Conservation (phyloP, 495 filamentous ascomycete genomes). For the Xylaria castorea region DNA sequence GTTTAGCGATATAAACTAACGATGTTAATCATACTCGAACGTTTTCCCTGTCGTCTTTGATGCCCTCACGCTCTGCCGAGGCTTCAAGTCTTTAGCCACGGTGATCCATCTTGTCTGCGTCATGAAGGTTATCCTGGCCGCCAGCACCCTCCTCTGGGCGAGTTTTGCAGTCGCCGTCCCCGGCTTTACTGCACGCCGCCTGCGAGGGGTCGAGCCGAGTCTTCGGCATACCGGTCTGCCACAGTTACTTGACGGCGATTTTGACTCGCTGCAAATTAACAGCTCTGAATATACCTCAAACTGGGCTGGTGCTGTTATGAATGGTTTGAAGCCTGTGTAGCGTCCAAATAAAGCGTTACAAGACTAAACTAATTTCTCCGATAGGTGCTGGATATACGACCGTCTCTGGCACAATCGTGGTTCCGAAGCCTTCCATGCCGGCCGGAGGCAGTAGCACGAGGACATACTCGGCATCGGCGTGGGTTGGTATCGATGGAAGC, state of each 20-base stretch:
- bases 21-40: neutral
- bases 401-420: slow-evolving; percentile 62
- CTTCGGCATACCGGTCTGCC: slow-evolving; percentile 32
- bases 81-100: neutral
- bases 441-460: slow-evolving; percentile 47
- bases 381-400: slow-evolving; percentile 54
- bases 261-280: slow-evolving; percentile 10
- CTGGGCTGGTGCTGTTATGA: slow-evolving; percentile 65
- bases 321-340: slow-evolving; percentile 35
- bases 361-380: slow-evolving; percentile 11
- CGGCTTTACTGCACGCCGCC: slow-evolving; percentile 30
- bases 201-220: slow-evolving; percentile 22
- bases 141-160: slow-evolving; percentile 30
- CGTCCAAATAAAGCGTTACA: neutral
- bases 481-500: slow-evolving; percentile 69
- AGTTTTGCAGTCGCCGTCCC: slow-evolving; percentile 31
- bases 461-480: slow-evolving; percentile 62
- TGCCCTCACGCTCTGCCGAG: neutral
- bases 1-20: neutral
- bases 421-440: slow-evolving; percentile 58
- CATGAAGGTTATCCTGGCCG: slow-evolving; percentile 35
- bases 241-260: slow-evolving; percentile 27
- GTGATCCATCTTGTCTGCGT: neutral
- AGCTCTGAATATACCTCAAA: slow-evolving; percentile 59
- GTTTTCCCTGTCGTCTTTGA: neutral